Evolutionary conservation across 2,329 filamentous ascomycete species (phyloP).

Genomic region (Aspergillus oerlinghausenensis): DNA sequence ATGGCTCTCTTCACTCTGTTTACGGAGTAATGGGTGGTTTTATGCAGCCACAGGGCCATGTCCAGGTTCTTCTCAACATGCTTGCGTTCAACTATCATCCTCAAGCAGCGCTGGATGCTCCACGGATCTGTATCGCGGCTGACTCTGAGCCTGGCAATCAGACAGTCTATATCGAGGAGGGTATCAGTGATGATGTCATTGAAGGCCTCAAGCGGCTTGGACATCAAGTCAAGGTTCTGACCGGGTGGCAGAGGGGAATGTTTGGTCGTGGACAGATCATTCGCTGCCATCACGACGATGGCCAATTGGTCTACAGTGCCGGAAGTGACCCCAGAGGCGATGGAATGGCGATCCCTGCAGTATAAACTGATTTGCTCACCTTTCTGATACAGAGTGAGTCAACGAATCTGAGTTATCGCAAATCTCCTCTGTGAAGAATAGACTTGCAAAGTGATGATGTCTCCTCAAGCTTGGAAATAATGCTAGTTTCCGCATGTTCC

Average conservation of each 20-base stretch:
- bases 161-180: constrained; percentile 76
- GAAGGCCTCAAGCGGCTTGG: constrained; percentile 65
- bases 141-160: constrained; percentile 59
- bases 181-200: constrained; percentile 65
- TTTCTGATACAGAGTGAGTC: no score
- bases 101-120: constrained; percentile 85
- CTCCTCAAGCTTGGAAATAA: no score
- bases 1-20: constrained; percentile 72
- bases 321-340: constrained; percentile 87
- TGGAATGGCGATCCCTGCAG: constrained; percentile 59
- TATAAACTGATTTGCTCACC: constrained; percentile 4
- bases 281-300: constrained; percentile 70
- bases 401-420: no score
- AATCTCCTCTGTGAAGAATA: no score
- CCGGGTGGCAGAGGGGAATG: constrained; percentile 59
- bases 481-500: no score
- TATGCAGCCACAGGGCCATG: constrained; percentile 96
- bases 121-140: constrained; percentile 80
- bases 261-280: constrained; percentile 91
- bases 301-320: constrained; percentile 71
- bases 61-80: constrained; percentile 89
- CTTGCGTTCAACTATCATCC: constrained; percentile 74
- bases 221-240: constrained; percentile 66
- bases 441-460: no score
- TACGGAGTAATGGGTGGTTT: constrained; percentile 98